These are phyloP conservation scores for Diaporthe humulicola DNA, from an alignment of 2,329 filamentous ascomycete species.

Conservation along the genomic window DNA sequence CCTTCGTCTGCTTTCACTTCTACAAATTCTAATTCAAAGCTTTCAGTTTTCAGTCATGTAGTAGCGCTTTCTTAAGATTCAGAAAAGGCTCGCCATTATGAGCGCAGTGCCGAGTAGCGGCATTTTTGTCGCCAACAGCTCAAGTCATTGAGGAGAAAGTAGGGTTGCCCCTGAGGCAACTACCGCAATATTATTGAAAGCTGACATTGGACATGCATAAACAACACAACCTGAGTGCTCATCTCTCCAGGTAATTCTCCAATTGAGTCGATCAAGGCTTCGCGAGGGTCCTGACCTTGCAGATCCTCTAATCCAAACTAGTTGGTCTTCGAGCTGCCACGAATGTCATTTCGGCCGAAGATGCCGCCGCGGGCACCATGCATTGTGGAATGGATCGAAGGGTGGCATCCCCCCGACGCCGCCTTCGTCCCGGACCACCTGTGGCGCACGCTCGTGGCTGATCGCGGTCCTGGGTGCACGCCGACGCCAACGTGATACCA, in stretches of 20 bases:
- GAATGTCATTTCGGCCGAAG: background rate
- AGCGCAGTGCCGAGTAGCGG: no score
- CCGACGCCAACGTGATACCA: background rate
- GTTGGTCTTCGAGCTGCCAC: background rate
- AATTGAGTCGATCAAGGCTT: background rate
- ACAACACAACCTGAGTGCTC: background rate
- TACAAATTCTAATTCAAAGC: background rate
- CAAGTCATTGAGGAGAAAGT: no score
- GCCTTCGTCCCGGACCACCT: background rate
- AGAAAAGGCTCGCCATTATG: no score
- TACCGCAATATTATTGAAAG: no score
- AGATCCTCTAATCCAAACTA: background rate
- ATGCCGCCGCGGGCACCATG: background rate
- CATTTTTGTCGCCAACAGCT: no score
- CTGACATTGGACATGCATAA: no score
- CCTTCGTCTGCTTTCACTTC: background rate
- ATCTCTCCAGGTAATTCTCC: background rate
- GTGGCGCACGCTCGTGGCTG: background rate
- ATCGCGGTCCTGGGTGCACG: background rate
- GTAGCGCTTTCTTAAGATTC: no score
- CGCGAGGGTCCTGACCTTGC: background rate
- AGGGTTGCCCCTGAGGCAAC: no score
- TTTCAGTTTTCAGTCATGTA: background rate
- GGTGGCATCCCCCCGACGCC: background rate
- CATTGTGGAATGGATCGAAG: background rate